Evolutionary conservation across 2,329 filamentous ascomycete genomes (phyloP), one percentile per base, ranked within the genome.

Genomic region (Fusarium stilboides): DNA sequence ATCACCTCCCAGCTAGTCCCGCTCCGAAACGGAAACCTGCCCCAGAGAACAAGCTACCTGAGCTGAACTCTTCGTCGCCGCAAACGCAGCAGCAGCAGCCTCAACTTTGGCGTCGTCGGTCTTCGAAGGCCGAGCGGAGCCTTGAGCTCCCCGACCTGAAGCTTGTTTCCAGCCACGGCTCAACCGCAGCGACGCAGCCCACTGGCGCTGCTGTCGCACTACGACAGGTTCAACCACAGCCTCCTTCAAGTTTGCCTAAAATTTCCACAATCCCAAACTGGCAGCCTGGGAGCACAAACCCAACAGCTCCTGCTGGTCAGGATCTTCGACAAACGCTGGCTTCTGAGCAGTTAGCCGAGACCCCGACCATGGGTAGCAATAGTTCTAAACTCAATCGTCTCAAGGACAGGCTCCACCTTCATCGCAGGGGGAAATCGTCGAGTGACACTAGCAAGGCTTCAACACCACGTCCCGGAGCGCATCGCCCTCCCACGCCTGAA

Each of bases 21-120:
- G 69, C 69, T 34, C 69, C 68, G 6, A 57, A 52, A 26, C 65
- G 65, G 44, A 51, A 55, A 49, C 61, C 68, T 36, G 51, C 60
- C 3, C 40, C 53, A 51, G 60, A 62, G 46, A 54, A 62, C 13
- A 69, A 54, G 46, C 24, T 53, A 13, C 62, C 69, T 50, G 49
- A 65, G 42, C 57, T 73, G 15, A 68, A 72, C 17, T 65, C 74
- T 20, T 62, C 74, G 8, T 77, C 78, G 17, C 70, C 78, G 24
- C 72, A 73, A 28, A 20, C 45, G 10, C 61, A 51, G 12, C 62
- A 68, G 19, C 62, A 63, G 33, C 74, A 76, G 31, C 72, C 76
- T 43, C 77, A 82, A 47, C 74, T 82, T 45, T 88, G 85, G 86
- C 81, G 82, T 58, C 81, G 86, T 53, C 82, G 86, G 45, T 86